Percentiles rank a stretch among this genome's conserved stretches.
These are phyloP conservation scores for Suillus variegatus DNA, from an alignment of 768 basidiomycete species.

Conservation along the genomic window DNA sequence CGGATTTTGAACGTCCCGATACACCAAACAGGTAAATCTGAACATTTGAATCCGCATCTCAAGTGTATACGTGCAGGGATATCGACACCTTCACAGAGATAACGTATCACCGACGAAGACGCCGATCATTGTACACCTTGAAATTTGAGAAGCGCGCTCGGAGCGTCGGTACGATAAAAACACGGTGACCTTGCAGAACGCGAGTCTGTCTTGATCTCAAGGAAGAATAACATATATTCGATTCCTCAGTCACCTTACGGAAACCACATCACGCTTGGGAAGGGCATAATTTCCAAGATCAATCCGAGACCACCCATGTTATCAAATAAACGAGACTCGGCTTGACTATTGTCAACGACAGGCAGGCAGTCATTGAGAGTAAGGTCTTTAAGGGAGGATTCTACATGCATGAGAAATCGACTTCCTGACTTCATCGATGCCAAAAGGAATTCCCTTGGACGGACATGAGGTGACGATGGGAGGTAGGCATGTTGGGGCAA, in stretches of 20 bases:
- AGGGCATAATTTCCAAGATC: not conserved
- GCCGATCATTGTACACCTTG: not conserved
- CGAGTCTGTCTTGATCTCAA: not conserved
- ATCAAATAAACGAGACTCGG: not conserved
- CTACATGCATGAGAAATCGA: conserved; percentile 66
- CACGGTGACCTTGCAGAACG: not conserved
- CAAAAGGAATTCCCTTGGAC: conserved; percentile 51
- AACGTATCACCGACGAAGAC: not conserved
- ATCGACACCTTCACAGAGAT: not conserved
- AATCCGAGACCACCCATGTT: not conserved
- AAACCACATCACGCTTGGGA: not conserved
- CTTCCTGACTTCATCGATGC: conserved; percentile 55
- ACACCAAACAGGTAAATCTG: not conserved
- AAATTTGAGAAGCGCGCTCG: not conserved
- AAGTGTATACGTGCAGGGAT: not conserved
- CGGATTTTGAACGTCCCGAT: not conserved
- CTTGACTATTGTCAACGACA: not conserved
- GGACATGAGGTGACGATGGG: conserved; percentile 58
- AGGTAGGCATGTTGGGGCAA: conserved; percentile 61
- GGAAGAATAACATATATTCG: not conserved
- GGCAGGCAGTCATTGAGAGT: not conserved
- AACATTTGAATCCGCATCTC: not conserved
- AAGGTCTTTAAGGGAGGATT: conserved; percentile 19
- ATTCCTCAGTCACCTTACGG: not conserved
- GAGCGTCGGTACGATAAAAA: not conserved